Evolutionary conservation across 2,329 filamentous ascomycete genomes (phyloP), one percentile per base, ranked within the genome.

Genomic region (Venturia aucupariae): DNA sequence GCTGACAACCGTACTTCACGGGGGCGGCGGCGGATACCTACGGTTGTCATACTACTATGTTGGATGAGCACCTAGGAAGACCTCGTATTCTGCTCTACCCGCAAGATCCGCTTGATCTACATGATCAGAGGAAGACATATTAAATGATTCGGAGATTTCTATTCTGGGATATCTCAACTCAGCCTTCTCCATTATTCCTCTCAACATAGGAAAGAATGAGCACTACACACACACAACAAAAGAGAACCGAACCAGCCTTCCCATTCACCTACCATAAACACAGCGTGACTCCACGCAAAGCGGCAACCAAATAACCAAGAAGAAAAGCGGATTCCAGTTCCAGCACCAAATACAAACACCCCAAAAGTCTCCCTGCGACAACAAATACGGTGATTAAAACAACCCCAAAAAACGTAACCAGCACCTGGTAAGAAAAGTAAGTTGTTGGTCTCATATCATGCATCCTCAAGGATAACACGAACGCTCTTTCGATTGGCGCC

Each of bases 391-490:
- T 35, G 15, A 57, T 57, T 57, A 57, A 27, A 57, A 51, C 22
- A 27, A 48, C 2, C 6, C 51, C 27, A 5, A 35, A 27, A 24
- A 27, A 24, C 13, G 46, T 15, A 51, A 57, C 51, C 30, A 57
- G 51, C 24, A 57, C 30, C 51, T 57, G n/a, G 19, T 2, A 35
- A 57, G 30, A 35, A 54, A 57, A 57, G 17, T 38, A 32, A 22
- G 5, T 22, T 32, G 30, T 35, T 22, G n/a, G 27, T 35, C 51
- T 22, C 17, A 51, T 3, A 27, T 57, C 51, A 57, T 57, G 51
- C 51, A 35, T 57, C 51, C 51, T 57, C 51, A 60, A 59, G 30
- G 17, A 51, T 60, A 41, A 44, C 59, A 41, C 41, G 51, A 32
- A 64, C 51, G 30, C 46, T 64, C 44, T 55, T 42, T 55, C 38